phyloP scores from a whole-genome alignment of 2,329 filamentous ascomycete species.

The Apiospora phragmitis region DNA sequence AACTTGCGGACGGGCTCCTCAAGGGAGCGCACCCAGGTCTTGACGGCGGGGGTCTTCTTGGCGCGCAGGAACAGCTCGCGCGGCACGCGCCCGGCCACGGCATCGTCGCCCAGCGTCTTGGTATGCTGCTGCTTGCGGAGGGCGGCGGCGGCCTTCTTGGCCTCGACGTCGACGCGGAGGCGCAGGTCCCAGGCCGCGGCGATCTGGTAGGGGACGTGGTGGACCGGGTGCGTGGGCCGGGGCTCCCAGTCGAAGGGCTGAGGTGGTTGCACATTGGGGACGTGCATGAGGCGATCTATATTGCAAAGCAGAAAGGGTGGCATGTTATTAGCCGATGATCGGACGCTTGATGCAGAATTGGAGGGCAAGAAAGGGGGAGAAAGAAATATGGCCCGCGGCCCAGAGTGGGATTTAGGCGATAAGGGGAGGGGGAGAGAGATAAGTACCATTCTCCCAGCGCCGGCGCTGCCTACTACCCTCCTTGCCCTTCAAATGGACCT shows the following conservation, averaged over 20 bases:
- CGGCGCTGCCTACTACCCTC: constrained; percentile 84
- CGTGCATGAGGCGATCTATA: constrained; percentile 79
- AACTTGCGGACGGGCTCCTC: constrained; percentile 83
- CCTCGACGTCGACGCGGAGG: constrained; percentile 47
- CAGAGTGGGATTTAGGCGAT: not conserved
- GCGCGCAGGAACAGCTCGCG: constrained; percentile 78
- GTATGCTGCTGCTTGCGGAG: constrained; percentile 46
- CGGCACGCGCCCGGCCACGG: constrained; percentile 63
- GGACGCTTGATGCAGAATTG: not conserved
- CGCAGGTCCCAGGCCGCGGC: constrained; percentile 53
- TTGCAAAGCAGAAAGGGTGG: constrained; percentile 15
- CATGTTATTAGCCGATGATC: not conserved
- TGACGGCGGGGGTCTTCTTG: constrained; percentile 78
- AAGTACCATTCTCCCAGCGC: constrained; percentile 90
- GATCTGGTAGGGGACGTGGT: constrained; percentile 83
- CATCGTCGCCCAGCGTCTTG: constrained; percentile 38
- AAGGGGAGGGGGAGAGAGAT: constrained; percentile 10
- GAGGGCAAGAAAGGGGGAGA: not conserved
- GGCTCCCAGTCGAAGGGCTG: constrained; percentile 81
- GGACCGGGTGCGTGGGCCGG: constrained; percentile 76
- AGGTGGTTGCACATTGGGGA: constrained; percentile 84
- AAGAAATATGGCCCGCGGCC: constrained; percentile 6
- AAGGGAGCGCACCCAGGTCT: constrained; percentile 76
- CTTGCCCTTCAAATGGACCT: constrained; percentile 82
- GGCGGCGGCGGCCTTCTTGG: constrained; percentile 41